Percentiles rank a stretch among this genome's conserved stretches.
phyloP scores from a whole-genome alignment of 768 basidiomycete species.

The Rhizopogon sp. region DNA sequence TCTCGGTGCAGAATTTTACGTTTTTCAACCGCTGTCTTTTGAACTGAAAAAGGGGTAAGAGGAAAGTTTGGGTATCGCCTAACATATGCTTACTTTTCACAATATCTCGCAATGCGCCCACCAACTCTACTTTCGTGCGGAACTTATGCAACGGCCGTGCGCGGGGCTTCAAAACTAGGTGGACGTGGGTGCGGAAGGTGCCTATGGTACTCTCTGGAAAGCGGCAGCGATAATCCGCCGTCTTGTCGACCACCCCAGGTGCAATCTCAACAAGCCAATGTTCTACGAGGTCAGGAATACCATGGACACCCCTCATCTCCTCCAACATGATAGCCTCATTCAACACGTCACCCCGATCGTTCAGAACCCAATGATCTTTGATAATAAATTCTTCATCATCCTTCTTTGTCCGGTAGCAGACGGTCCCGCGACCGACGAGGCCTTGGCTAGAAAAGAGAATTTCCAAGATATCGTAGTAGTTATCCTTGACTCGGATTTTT shows the following conservation, averaged over 20 bases:
- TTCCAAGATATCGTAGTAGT: neutral
- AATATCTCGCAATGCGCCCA: too few relatives aligned
- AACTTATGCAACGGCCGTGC: neutral
- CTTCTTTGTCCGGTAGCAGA: neutral
- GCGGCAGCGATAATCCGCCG: neutral
- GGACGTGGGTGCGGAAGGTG: neutral
- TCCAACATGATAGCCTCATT: constrained; percentile 3
- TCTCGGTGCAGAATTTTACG: too few relatives aligned
- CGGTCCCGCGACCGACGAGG: neutral
- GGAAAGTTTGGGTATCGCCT: too few relatives aligned
- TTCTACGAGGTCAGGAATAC: neutral
- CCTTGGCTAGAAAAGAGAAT: neutral
- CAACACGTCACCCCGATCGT: neutral
- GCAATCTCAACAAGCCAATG: neutral
- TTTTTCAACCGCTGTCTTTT: too few relatives aligned
- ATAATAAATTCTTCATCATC: neutral
- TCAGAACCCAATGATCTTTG: constrained; percentile 5
- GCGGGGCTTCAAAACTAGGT: neutral
- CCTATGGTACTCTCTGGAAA: neutral
- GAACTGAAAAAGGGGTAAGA: too few relatives aligned
- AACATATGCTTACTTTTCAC: too few relatives aligned
- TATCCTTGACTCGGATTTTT: neutral
- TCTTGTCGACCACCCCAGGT: neutral
- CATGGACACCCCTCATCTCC: neutral
- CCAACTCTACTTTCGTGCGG: too few relatives aligned